A percentile compares a stretch with the other conserved stretches of the same genome.
phyloP scores from a whole-genome alignment of 192 early-diverging fungal genomes.

The Gonapodya sp. region DNA sequence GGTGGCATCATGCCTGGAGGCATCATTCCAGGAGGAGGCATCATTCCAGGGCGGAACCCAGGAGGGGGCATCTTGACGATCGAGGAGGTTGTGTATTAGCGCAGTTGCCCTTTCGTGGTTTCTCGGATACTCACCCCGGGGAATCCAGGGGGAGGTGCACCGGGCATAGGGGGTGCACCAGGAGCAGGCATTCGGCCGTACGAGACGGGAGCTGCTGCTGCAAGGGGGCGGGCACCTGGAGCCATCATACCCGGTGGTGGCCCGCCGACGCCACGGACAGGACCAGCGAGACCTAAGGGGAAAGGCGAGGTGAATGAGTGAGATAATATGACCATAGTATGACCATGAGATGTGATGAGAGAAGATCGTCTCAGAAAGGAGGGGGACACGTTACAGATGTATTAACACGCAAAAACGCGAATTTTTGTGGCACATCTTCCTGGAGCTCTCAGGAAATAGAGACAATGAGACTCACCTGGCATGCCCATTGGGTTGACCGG shows the following conservation, averaged over 20 bases:
- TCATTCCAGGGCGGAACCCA: slow-evolving; percentile 35
- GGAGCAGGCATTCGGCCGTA: slow-evolving; percentile 51
- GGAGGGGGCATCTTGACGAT: slow-evolving; percentile 45
- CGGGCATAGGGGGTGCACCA: slow-evolving; percentile 22
- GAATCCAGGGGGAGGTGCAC: slow-evolving; percentile 28
- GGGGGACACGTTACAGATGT: too few relatives aligned
- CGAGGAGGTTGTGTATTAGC: too few relatives aligned
- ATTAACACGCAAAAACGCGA: too few relatives aligned
- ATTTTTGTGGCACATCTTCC: slow-evolving; percentile 14
- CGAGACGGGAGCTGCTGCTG: slow-evolving; percentile 60
- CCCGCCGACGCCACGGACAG: slow-evolving; percentile 92
- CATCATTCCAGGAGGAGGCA: slow-evolving; percentile 16
- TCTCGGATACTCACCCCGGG: slow-evolving; percentile 34
- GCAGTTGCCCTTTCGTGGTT: too few relatives aligned
- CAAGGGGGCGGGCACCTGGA: slow-evolving; percentile 50
- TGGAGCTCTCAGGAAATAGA: not conserved
- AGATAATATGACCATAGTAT: too few relatives aligned
- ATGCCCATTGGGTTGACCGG: slow-evolving; percentile 29
- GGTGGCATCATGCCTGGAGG: slow-evolving; percentile 48
- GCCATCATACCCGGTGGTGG: slow-evolving; percentile 85
- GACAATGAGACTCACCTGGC: slow-evolving; percentile 10
- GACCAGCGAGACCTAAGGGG: slow-evolving; percentile 60
- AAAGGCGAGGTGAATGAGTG: slow-evolving; percentile 20
- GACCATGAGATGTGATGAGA: too few relatives aligned
- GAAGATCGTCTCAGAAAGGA: too few relatives aligned